Conservation (phyloP, 1,284 basidiomycete species). For the Agaricales sp. region DNA sequence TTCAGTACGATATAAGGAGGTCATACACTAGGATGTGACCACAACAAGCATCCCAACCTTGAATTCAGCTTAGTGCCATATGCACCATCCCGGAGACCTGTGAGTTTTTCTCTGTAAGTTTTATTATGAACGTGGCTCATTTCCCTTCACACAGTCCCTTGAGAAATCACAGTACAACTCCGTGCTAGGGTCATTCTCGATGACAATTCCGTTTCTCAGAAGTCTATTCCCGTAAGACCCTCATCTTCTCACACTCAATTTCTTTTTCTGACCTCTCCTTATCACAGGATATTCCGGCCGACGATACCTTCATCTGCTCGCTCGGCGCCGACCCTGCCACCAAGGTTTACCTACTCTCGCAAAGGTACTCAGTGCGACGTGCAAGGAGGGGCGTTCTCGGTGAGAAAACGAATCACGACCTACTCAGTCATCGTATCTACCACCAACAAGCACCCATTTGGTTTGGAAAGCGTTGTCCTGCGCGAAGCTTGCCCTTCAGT, state of each 20-base stretch:
- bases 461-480: conserved; percentile 31
- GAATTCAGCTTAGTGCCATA: too few relatives aligned
- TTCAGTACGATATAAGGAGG: too few relatives aligned
- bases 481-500: conserved; percentile 37
- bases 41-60: too few relatives aligned
- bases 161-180: too few relatives aligned
- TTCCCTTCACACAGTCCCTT: too few relatives aligned
- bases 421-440: conserved; percentile 33
- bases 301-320: conserved; percentile 41
- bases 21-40: too few relatives aligned
- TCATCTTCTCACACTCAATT: background rate
- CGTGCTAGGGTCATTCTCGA: conserved; percentile 40
- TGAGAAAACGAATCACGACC: conserved; percentile 29
- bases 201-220: conserved; percentile 36
- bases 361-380: conserved; percentile 19
- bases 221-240: background rate
- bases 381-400: conserved; percentile 30
- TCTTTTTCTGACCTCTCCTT: background rate
- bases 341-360: conserved; percentile 39
- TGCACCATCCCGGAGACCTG: too few relatives aligned
- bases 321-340: conserved; percentile 40
- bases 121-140: too few relatives aligned
- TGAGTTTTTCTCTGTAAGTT: too few relatives aligned
- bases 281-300: conserved; percentile 33
- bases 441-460: conserved; percentile 36